phyloP scores from a whole-genome alignment of 768 basidiomycete genomes.

The Boletellus emodensis region DNA sequence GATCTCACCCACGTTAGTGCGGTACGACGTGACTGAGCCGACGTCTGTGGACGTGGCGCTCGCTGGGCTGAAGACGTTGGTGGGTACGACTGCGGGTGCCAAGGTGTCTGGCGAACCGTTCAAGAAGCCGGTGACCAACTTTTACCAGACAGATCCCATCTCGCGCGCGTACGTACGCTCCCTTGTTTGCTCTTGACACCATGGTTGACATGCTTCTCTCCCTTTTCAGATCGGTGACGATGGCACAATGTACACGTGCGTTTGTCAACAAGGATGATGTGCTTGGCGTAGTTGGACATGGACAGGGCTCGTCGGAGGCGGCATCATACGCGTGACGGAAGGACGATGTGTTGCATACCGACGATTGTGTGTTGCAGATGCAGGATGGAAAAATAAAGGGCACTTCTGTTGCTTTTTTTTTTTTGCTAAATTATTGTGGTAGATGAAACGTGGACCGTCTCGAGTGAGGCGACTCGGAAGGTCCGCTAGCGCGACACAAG shows the following conservation, averaged over 20 bases:
- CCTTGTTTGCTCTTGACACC: not conserved
- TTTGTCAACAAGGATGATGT: constrained; percentile 54
- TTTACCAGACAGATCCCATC: constrained; percentile 95
- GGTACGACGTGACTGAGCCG: constrained; percentile 77
- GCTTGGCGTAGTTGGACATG: too few species aligned
- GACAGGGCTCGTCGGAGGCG: not conserved
- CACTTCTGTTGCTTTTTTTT: too few species aligned
- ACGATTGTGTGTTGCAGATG: not conserved
- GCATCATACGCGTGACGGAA: constrained; percentile 19
- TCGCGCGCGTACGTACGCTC: constrained; percentile 74
- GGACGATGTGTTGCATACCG: not conserved
- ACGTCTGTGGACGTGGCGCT: constrained; percentile 71
- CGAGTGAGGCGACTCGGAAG: too few species aligned
- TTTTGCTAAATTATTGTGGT: too few species aligned
- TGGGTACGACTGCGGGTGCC: constrained; percentile 45
- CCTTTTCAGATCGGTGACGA: constrained; percentile 73
- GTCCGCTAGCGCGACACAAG: too few species aligned
- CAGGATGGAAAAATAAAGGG: too few species aligned
- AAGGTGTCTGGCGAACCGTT: constrained; percentile 61
- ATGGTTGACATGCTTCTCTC: too few species aligned
- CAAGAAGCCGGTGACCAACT: constrained; percentile 81
- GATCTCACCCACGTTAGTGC: constrained; percentile 82
- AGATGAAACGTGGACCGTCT: too few species aligned
- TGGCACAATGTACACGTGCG: constrained; percentile 89
- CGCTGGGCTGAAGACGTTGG: constrained; percentile 61